A percentile compares a stretch with the other conserved stretches of the same genome.
Conservation (phyloP, 768 basidiomycete species). For the Dentipellis sp. region DNA sequence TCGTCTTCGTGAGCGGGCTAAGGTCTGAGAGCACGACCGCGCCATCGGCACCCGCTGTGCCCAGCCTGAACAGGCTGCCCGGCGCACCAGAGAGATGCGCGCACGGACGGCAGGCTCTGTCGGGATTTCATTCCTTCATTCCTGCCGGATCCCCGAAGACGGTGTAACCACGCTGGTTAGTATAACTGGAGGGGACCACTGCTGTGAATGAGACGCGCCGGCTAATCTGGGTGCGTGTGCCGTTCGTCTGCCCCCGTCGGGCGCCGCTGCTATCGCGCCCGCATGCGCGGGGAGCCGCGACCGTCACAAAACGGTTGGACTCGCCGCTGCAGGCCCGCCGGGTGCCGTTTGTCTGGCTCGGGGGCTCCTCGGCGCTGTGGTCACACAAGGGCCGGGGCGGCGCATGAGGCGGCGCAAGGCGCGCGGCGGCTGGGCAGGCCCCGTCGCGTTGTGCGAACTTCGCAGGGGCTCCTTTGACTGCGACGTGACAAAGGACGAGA, state of each 20-base stretch:
- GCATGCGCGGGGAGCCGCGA: too few species aligned
- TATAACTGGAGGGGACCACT: neutral
- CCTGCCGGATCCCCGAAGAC: neutral
- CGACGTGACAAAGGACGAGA: neutral
- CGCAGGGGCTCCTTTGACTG: too few species aligned
- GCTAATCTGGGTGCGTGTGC: neutral
- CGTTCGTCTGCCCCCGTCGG: neutral
- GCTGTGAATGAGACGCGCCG: neutral
- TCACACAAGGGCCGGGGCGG: neutral
- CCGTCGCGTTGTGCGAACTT: neutral
- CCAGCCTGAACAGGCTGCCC: neutral
- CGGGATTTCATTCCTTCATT: neutral
- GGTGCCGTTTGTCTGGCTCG: neutral
- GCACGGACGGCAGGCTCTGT: neutral
- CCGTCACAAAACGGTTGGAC: too few species aligned
- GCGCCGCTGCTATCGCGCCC: neutral
- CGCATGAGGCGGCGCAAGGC: neutral
- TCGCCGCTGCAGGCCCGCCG: neutral
- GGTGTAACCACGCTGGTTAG: too few species aligned
- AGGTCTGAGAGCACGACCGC: neutral
- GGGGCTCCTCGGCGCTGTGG: neutral
- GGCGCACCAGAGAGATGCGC: neutral
- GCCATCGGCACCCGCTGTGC: neutral
- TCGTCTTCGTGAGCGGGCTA: neutral
- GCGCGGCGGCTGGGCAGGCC: neutral